phyloP scores from a whole-genome alignment of 73 alveolate species.

The Stentor coeruleus region DNA sequence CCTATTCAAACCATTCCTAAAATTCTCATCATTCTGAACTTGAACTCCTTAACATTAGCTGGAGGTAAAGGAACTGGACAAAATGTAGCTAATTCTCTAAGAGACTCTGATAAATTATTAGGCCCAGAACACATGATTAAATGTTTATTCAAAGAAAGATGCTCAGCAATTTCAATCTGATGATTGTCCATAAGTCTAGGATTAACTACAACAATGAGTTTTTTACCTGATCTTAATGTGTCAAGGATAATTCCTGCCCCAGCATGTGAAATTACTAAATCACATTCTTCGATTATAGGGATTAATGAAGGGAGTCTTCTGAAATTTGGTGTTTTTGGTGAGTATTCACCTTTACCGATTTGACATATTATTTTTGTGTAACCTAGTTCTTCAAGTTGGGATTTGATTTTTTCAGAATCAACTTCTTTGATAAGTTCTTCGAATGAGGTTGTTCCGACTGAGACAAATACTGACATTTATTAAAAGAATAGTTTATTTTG shows the following conservation, averaged over 20 bases:
- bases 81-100: neutral
- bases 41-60: neutral
- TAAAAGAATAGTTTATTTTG: no score
- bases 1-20: no score
- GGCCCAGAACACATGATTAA: neutral
- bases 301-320: conserved; percentile 23
- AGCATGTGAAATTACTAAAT: conserved; percentile 83
- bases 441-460: conserved; percentile 84
- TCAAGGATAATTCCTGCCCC: conserved; percentile 93
- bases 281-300: conserved; percentile 58
- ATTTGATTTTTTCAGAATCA: conserved; percentile 52
- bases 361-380: conserved; percentile 49
- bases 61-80: neutral
- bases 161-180: conserved; percentile 81
- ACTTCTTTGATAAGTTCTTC: conserved; percentile 67
- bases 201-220: conserved; percentile 82
- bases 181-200: conserved; percentile 89
- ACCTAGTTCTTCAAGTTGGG: conserved; percentile 44
- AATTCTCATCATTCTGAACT: neutral
- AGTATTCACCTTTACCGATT: conserved; percentile 63
- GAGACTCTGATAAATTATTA: neutral
- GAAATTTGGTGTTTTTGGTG: conserved; percentile 33
- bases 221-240: conserved; percentile 65
- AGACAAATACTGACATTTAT: conserved; percentile 52
- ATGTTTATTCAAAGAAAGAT: conserved; percentile 20